These are phyloP conservation scores for Alternaria arborescens DNA, from an alignment of 2,329 filamentous ascomycete genomes.

Conservation along the genomic window DNA sequence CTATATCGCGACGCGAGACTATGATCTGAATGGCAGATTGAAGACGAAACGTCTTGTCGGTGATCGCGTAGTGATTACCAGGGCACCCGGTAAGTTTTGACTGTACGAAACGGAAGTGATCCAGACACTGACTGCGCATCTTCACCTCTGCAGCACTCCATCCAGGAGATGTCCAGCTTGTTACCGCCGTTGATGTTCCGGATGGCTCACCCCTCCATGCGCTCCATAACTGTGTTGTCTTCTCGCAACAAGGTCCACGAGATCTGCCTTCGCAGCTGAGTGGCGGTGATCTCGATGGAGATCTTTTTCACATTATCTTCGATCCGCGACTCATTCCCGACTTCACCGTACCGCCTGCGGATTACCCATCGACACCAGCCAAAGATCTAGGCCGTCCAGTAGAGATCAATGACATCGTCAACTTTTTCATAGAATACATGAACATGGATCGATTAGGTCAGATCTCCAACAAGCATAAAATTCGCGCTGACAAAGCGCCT, in stretches of 20 bases:
- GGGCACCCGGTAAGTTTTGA: slow-evolving; percentile 66
- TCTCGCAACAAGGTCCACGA: slow-evolving; percentile 73
- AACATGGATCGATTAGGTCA: slow-evolving; percentile 55
- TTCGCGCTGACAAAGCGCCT: slow-evolving; percentile 50
- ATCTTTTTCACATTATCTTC: slow-evolving; percentile 82
- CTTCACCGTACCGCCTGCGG: slow-evolving; percentile 65
- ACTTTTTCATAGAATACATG: slow-evolving; percentile 74
- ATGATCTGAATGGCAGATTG: slow-evolving; percentile 33
- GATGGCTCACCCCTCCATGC: slow-evolving; percentile 65
- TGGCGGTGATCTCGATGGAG: slow-evolving; percentile 85
- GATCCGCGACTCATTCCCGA: slow-evolving; percentile 63
- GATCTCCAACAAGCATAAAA: slow-evolving; percentile 54
- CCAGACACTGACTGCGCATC: not conserved
- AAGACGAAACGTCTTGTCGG: slow-evolving; percentile 23
- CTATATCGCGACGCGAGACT: slow-evolving; percentile 67
- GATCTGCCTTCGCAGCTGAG: slow-evolving; percentile 82
- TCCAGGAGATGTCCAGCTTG: slow-evolving; percentile 79
- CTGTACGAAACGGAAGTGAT: not conserved
- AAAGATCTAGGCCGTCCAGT: slow-evolving; percentile 70
- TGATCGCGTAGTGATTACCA: slow-evolving; percentile 69
- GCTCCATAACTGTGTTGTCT: slow-evolving; percentile 78
- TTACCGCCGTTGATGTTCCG: slow-evolving; percentile 67
- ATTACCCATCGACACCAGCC: slow-evolving; percentile 70
- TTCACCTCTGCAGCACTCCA: slow-evolving; percentile 67
- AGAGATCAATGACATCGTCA: slow-evolving; percentile 70